These are phyloP conservation scores for Dictyostelium brefeldianum DNA, from an alignment of 78 protist species.

Conservation along the genomic window DNA sequence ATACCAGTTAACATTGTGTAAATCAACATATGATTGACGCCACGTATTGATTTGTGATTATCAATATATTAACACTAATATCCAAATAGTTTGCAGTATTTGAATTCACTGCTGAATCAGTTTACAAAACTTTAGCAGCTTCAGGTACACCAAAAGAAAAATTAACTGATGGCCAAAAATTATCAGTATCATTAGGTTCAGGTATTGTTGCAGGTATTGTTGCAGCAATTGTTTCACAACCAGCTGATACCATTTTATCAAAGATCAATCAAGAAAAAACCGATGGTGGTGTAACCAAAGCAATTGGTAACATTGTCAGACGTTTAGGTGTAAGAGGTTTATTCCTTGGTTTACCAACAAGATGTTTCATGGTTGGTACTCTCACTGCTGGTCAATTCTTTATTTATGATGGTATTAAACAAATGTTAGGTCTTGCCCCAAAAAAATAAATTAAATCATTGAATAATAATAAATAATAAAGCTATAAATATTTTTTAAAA, in stretches of 20 bases:
- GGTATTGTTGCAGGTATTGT: conserved; percentile 96
- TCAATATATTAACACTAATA: too few relatives aligned
- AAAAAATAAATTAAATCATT: too few relatives aligned
- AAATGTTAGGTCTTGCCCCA: conserved; percentile 22
- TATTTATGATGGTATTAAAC: conserved; percentile 73
- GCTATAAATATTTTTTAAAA: too few relatives aligned
- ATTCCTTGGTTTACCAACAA: conserved; percentile 72
- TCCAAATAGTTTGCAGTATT: conserved; percentile 89
- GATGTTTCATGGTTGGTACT: conserved; percentile 82
- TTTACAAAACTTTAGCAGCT: conserved; percentile 62
- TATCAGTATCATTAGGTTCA: conserved; percentile 91
- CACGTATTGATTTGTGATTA: too few relatives aligned
- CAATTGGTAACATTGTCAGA: conserved; percentile 70
- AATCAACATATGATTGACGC: too few relatives aligned
- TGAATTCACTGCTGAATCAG: conserved; percentile 82
- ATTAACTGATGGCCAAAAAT: conserved; percentile 77
- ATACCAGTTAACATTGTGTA: too few relatives aligned
- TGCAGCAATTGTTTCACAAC: conserved; percentile 97
- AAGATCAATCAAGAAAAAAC: conserved; percentile 80
- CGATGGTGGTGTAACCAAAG: conserved; percentile 76
- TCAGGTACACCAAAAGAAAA: conserved; percentile 49
- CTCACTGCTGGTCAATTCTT: conserved; percentile 64
- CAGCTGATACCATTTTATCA: conserved; percentile 95
- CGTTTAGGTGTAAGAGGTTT: conserved; percentile 73
- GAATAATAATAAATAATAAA: too few relatives aligned